Evolutionary conservation across 495 filamentous ascomycete genomes (phyloP).

Genomic region (Aspergillus sclerotiicarbonarius): DNA sequence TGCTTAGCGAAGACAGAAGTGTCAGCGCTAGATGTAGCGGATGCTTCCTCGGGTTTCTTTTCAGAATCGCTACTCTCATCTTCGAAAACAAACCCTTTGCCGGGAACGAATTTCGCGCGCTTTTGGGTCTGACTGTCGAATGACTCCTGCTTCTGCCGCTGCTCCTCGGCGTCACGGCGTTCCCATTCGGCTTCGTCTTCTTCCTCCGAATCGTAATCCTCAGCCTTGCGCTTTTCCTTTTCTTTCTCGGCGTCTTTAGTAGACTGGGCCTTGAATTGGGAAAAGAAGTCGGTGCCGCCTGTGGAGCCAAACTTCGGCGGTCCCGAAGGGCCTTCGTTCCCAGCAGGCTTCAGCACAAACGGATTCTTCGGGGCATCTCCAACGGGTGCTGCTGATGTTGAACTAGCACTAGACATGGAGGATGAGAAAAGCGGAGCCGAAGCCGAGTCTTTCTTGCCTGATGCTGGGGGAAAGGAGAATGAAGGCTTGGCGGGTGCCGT

Average conservation of each 20-base stretch:
- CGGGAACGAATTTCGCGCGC: conserved; percentile 39
- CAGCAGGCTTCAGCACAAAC: conserved; percentile 25
- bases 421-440: conserved; percentile 13
- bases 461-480: conserved; percentile 17
- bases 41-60: conserved; percentile 16
- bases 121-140: conserved; percentile 30
- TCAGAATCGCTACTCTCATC: conserved; percentile 15
- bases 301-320: conserved; percentile 36
- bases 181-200: conserved; percentile 53
- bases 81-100: conserved; percentile 43
- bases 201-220: conserved; percentile 56
- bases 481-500: conserved; percentile 23
- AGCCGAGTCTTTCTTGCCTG: conserved; percentile 12
- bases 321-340: conserved; percentile 18
- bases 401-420: conserved; percentile 16
- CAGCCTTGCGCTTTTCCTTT: conserved; percentile 52
- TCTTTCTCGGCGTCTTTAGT: conserved; percentile 36
- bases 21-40: conserved; percentile 11
- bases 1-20: conserved; percentile 23
- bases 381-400: conserved; percentile 13
- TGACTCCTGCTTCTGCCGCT: conserved; percentile 42
- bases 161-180: conserved; percentile 44
- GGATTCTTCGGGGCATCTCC: conserved; percentile 19
- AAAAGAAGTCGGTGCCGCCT: conserved; percentile 31
- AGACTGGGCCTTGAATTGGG: conserved; percentile 37